Evolutionary conservation across 164 flowering plant genomes (phyloP).

Genomic region (Chloranthus sessilifolius): DNA sequence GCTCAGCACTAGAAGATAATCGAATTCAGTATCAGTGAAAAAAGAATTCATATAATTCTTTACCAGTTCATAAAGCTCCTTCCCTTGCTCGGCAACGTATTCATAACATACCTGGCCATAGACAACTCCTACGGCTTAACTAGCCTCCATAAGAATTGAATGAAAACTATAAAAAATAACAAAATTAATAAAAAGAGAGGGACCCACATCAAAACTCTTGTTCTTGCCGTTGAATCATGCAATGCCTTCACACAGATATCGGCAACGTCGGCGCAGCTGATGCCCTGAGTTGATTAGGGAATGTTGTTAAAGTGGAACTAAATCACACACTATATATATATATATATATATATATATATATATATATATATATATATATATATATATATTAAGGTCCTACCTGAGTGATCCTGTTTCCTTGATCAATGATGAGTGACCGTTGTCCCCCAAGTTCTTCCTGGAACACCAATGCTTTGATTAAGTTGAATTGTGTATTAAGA

Average conservation of each 20-base stretch:
- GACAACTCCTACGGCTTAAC: conserved; percentile 5
- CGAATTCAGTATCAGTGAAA: too few relatives aligned
- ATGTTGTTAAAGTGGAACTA: background rate
- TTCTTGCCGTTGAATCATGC: conserved; percentile 96
- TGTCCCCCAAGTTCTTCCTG: conserved; percentile 99
- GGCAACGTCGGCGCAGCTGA: conserved; percentile 98
- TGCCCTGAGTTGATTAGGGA: conserved; percentile 45
- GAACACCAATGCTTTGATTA: conserved; percentile 11
- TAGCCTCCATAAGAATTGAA: background rate
- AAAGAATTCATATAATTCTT: too few relatives aligned
- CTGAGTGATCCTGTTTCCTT: conserved; percentile 97
- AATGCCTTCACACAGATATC: conserved; percentile 96
- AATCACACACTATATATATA: too few relatives aligned
- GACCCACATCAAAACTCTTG: conserved; percentile 91
- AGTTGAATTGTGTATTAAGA: background rate
- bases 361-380: too few relatives aligned
- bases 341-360: too few relatives aligned
- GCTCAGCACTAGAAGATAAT: too few relatives aligned
- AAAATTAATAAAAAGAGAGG: background rate
- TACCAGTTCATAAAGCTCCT: conserved; percentile 93
- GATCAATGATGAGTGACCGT: conserved; percentile 94
- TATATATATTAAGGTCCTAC: too few relatives aligned
- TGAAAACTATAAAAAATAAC: too few relatives aligned
- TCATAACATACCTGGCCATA: conserved; percentile 80
- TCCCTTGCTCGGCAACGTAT: conserved; percentile 85